Conservation (phyloP, 768 basidiomycete species). For the Tylopilus sp. region DNA sequence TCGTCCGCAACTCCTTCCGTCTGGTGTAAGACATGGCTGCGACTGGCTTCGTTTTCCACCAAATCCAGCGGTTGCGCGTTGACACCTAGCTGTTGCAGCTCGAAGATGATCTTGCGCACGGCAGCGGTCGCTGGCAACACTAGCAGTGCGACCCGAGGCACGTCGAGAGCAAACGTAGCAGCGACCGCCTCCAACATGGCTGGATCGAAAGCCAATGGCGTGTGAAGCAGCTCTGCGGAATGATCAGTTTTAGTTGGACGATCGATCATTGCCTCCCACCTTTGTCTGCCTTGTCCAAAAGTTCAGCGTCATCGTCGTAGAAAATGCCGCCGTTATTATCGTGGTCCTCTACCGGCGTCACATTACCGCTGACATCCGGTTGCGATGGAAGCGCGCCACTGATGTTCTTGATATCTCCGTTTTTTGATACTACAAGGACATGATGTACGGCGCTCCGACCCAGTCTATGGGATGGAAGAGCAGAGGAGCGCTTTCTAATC, state of each 20-base stretch:
- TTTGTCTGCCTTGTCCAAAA: slow-evolving; percentile 19
- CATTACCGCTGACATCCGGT: background rate
- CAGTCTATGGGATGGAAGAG: slow-evolving; percentile 26
- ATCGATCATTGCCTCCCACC: slow-evolving; percentile 12
- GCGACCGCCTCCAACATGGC: slow-evolving; percentile 65
- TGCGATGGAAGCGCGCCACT: slow-evolving; percentile 37
- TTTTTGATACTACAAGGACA: slow-evolving; percentile 57
- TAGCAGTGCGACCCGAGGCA: slow-evolving; percentile 63
- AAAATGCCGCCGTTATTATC: slow-evolving; percentile 17
- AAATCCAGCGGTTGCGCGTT: slow-evolving; percentile 64
- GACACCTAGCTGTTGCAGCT: slow-evolving; percentile 62
- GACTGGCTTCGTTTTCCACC: slow-evolving; percentile 39
- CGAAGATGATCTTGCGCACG: slow-evolving; percentile 59
- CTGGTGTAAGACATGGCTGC: slow-evolving; percentile 40
- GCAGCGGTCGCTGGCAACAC: slow-evolving; percentile 61
- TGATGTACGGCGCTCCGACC: slow-evolving; percentile 43
- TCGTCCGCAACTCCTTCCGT: slow-evolving; percentile 34
- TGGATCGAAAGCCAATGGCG: slow-evolving; percentile 52
- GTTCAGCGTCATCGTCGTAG: slow-evolving; percentile 20
- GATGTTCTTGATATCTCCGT: slow-evolving; percentile 53
- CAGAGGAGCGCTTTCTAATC: slow-evolving; percentile 24
- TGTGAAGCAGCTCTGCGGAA: slow-evolving; percentile 41
- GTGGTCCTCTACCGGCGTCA: background rate
- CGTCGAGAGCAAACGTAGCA: slow-evolving; percentile 67
- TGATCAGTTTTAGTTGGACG: slow-evolving; percentile 5